These are phyloP conservation scores for Venturiaceae sp. DNA, from an alignment of 2,329 filamentous ascomycete species.

Conservation along the genomic window DNA sequence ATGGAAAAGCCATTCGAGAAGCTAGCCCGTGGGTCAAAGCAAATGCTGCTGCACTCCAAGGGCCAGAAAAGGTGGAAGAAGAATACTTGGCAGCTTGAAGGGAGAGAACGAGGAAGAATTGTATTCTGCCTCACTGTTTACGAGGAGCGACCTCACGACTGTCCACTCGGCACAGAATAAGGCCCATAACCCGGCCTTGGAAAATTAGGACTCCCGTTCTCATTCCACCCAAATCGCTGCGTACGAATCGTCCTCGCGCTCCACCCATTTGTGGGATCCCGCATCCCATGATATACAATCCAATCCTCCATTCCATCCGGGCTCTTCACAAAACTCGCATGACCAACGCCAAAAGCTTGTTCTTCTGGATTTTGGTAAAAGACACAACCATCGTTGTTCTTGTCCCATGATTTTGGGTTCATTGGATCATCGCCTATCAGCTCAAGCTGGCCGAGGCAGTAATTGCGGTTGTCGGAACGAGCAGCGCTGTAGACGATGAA, in stretches of 20 bases:
- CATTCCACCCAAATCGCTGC: slow-evolving; percentile 39
- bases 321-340: slow-evolving; percentile 40
- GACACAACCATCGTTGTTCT: slow-evolving; percentile 35
- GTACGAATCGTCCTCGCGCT: slow-evolving; percentile 36
- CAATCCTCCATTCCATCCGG: slow-evolving; percentile 38
- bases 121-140: too few species aligned
- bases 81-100: not conserved
- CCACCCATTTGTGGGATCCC: slow-evolving; percentile 37
- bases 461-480: slow-evolving; percentile 42
- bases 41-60: not conserved
- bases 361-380: slow-evolving; percentile 39
- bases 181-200: slow-evolving; percentile 40
- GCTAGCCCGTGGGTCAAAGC: not conserved
- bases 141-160: slow-evolving; percentile 13
- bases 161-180: slow-evolving; percentile 28
- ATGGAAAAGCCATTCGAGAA: not conserved
- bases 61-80: not conserved
- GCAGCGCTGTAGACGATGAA: slow-evolving; percentile 42
- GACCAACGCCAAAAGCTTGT: slow-evolving; percentile 38
- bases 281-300: slow-evolving; percentile 46
- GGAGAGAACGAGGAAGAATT: not conserved
- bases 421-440: slow-evolving; percentile 39
- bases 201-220: slow-evolving; percentile 37
- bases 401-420: slow-evolving; percentile 38
- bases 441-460: slow-evolving; percentile 42